These are phyloP conservation scores for Kalanchoe fedtschenkoi DNA, from an alignment of 164 flowering plant genomes.

Conservation along the genomic window DNA sequence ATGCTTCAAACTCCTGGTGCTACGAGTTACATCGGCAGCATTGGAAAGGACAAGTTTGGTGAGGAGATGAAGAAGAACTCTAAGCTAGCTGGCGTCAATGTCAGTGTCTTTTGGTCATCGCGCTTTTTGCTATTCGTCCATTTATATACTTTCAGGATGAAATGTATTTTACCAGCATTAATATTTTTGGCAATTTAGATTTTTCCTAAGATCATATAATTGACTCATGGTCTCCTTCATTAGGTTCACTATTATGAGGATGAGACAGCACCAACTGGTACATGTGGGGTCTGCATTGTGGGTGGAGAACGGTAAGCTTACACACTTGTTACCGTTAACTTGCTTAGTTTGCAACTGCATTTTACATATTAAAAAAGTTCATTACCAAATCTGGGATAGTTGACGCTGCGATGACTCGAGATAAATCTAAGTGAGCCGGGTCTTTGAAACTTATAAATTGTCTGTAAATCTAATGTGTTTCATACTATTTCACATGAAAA, in stretches of 20 bases:
- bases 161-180: background rate
- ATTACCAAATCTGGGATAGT: background rate
- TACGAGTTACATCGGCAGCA: slow-evolving; percentile 82
- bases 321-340: background rate
- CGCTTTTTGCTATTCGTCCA: background rate
- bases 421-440: no score
- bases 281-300: slow-evolving; percentile 94
- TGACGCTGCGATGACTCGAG: background rate
- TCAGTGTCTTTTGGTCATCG: slow-evolving; percentile 16
- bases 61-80: slow-evolving; percentile 84
- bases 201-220: background rate
- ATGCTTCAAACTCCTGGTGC: slow-evolving; percentile 94
- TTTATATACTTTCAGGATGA: background rate
- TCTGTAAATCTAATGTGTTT: background rate
- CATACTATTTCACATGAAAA: background rate
- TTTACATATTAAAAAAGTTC: no score
- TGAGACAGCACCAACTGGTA: slow-evolving; percentile 79
- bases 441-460: no score
- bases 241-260: slow-evolving; percentile 89
- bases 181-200: background rate
- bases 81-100: slow-evolving; percentile 73
- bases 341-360: slow-evolving; percentile 1
- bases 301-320: slow-evolving; percentile 86
- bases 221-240: slow-evolving; percentile 1
- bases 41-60: slow-evolving; percentile 92